Evolutionary conservation across 129 eudicot genomes (phyloP).

Genomic region (Erigeron canadensis): DNA sequence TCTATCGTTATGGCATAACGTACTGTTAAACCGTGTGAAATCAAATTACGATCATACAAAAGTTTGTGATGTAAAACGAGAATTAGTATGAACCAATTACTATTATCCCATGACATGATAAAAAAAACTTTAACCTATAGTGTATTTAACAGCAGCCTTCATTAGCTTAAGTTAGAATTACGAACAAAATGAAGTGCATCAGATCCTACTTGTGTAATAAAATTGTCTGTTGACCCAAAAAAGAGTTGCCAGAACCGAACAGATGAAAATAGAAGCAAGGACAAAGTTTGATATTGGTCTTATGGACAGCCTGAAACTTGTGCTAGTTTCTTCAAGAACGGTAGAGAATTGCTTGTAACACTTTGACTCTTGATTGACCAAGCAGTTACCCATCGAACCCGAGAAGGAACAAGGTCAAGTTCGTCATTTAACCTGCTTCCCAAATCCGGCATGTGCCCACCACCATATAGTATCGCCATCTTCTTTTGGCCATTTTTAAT

Average conservation of each 20-base stretch:
- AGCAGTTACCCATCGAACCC: slow-evolving; percentile 88
- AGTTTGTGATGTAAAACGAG: slow-evolving; percentile 11
- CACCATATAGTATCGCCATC: slow-evolving; percentile 86
- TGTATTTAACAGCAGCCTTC: slow-evolving; percentile 15
- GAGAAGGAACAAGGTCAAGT: slow-evolving; percentile 72
- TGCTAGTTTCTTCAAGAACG: slow-evolving; percentile 64
- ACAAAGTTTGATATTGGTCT: slow-evolving; percentile 79
- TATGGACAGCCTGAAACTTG: slow-evolving; percentile 75
- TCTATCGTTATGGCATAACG: too few relatives aligned
- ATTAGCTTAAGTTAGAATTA: slow-evolving; percentile 26
- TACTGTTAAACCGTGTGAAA: too few relatives aligned
- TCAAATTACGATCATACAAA: too few relatives aligned
- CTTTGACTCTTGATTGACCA: slow-evolving; percentile 80
- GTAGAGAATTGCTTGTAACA: slow-evolving; percentile 53
- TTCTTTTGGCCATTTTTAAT: slow-evolving; percentile 64
- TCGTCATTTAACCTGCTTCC: slow-evolving; percentile 79
- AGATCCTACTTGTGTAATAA: slow-evolving; percentile 53
- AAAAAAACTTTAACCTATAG: slow-evolving; percentile 23
- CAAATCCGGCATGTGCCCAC: slow-evolving; percentile 98
- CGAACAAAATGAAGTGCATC: slow-evolving; percentile 44
- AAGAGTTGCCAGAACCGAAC: slow-evolving; percentile 95
- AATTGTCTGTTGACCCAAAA: slow-evolving; percentile 60
- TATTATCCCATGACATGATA: slow-evolving; percentile 22
- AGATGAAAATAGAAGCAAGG: slow-evolving; percentile 77
- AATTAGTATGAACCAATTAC: slow-evolving; percentile 18